phyloP scores from a whole-genome alignment of 1,284 basidiomycete species.

The Ganoderma boninense region DNA sequence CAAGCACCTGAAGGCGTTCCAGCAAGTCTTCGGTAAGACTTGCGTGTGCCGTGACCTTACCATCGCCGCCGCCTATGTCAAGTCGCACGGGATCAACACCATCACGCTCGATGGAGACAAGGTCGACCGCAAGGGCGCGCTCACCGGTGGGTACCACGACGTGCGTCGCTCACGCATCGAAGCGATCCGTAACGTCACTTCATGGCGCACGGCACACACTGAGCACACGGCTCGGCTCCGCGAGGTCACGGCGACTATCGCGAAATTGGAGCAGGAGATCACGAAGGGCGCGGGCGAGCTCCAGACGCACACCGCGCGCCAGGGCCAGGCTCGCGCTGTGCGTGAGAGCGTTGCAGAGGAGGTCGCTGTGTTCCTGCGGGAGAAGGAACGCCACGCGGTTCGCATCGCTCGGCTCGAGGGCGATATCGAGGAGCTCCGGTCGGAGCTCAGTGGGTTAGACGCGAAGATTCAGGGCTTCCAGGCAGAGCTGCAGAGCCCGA shows the following conservation, averaged over 20 bases:
- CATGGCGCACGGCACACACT: constrained; percentile 81
- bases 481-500: constrained; percentile 79
- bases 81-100: constrained; percentile 94
- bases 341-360: constrained; percentile 77
- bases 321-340: constrained; percentile 75
- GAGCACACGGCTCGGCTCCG: constrained; percentile 69
- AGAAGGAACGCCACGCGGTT: constrained; percentile 75
- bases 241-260: constrained; percentile 80
- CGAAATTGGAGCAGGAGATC: constrained; percentile 87
- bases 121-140: constrained; percentile 94
- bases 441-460: constrained; percentile 69
- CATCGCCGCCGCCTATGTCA: constrained; percentile 94
- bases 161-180: constrained; percentile 91
- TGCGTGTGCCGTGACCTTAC: constrained; percentile 94
- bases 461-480: constrained; percentile 72
- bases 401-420: constrained; percentile 74
- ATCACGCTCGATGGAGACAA: constrained; percentile 99
- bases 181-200: constrained; percentile 80
- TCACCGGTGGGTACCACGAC: constrained; percentile 98
- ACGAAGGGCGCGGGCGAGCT: constrained; percentile 80
- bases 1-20: constrained; percentile 83
- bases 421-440: constrained; percentile 76
- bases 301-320: constrained; percentile 75
- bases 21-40: constrained; percentile 98
- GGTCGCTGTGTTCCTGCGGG: constrained; percentile 65